phyloP scores from a whole-genome alignment of 2,329 filamentous ascomycete species.

The Blastomyces parvus region DNA sequence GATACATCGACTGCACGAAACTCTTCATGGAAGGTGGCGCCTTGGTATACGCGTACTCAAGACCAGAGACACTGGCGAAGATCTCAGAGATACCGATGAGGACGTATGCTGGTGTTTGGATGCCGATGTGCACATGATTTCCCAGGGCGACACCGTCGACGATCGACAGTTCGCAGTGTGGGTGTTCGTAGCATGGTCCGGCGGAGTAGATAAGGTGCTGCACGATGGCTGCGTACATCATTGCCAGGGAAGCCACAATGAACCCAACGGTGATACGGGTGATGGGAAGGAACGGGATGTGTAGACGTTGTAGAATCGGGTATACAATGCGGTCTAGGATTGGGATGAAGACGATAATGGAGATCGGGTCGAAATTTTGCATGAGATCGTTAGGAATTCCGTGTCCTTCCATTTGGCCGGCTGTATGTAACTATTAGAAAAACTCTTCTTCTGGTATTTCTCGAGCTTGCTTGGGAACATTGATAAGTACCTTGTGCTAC shows the following conservation, averaged over 20 bases:
- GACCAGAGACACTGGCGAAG: conserved; percentile 55
- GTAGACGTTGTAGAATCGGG: conserved; percentile 53
- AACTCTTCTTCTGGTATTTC: not conserved
- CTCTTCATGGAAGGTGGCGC: conserved; percentile 60
- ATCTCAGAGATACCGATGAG: conserved; percentile 46
- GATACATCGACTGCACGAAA: conserved; percentile 48
- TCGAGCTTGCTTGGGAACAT: conserved; percentile 17
- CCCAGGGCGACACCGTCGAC: conserved; percentile 26
- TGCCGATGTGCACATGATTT: conserved; percentile 38
- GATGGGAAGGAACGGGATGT: conserved; percentile 62
- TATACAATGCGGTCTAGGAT: conserved; percentile 61
- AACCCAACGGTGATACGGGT: conserved; percentile 67
- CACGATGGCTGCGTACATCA: conserved; percentile 51
- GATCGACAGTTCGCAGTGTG: conserved; percentile 26
- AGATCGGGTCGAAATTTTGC: conserved; percentile 65
- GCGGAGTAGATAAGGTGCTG: conserved; percentile 48
- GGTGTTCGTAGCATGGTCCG: conserved; percentile 43
- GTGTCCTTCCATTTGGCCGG: conserved; percentile 51
- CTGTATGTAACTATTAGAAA: conserved; percentile 18
- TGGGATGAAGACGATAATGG: conserved; percentile 66
- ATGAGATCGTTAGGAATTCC: conserved; percentile 71
- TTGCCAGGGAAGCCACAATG: conserved; percentile 52
- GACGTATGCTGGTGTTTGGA: conserved; percentile 38
- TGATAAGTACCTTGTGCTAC: conserved; percentile 48
- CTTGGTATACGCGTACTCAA: conserved; percentile 67